Evolutionary conservation across 2,329 filamentous ascomycete genomes (phyloP).

Genomic region (Pseudogymnoascus sp.): DNA sequence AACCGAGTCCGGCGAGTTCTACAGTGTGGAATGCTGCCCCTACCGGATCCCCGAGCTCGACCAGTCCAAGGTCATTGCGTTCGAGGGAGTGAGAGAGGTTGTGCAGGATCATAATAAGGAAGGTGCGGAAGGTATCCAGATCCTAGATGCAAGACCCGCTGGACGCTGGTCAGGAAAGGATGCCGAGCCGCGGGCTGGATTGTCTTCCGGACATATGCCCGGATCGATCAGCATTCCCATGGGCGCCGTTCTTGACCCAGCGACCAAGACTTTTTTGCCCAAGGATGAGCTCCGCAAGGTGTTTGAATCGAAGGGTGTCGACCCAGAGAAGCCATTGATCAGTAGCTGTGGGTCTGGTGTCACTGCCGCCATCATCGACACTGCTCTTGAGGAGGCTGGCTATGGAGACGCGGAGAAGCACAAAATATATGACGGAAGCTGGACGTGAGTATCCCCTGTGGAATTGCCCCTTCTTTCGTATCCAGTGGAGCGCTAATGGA

Average conservation of each 20-base stretch:
- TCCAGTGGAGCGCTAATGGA: slow-evolving; percentile 11
- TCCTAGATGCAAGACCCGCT: slow-evolving; percentile 75
- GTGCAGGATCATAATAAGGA: slow-evolving; percentile 73
- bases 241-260: slow-evolving; percentile 68
- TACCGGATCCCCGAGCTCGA: slow-evolving; percentile 56
- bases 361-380: slow-evolving; percentile 84
- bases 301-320: slow-evolving; percentile 72
- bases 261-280: slow-evolving; percentile 72
- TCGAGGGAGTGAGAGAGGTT: slow-evolving; percentile 74
- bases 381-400: slow-evolving; percentile 71
- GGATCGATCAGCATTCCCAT: slow-evolving; percentile 79
- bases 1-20: slow-evolving; percentile 70
- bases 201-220: slow-evolving; percentile 88
- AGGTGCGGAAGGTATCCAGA: slow-evolving; percentile 73
- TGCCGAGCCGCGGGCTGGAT: slow-evolving; percentile 76
- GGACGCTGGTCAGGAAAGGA: slow-evolving; percentile 77
- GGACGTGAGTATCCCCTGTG: slow-evolving; percentile 64
- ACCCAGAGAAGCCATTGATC: slow-evolving; percentile 73
- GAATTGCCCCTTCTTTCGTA: background rate
- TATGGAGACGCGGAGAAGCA: slow-evolving; percentile 60
- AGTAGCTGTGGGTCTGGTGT: slow-evolving; percentile 90
- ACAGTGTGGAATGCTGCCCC: slow-evolving; percentile 55
- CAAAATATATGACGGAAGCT: slow-evolving; percentile 89
- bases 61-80: slow-evolving; percentile 61
- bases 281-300: slow-evolving; percentile 63